Evolutionary conservation across 805 yeast species (phyloP).

Genomic region (Myxozyma vanderwaltii): DNA sequence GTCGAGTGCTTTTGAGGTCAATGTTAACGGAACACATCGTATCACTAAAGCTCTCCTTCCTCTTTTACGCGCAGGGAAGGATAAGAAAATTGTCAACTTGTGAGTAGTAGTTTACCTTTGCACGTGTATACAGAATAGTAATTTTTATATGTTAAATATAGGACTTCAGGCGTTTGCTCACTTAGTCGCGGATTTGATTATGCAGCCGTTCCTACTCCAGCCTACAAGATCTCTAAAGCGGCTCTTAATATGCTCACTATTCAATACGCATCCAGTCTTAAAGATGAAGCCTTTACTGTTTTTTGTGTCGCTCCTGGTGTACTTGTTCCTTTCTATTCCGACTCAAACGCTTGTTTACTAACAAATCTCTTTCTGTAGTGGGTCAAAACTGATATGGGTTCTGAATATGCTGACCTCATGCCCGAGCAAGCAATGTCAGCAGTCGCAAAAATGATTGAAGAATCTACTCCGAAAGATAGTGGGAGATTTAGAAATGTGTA

Average conservation of each 20-base stretch:
- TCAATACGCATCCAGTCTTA: neutral
- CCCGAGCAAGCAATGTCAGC: neutral
- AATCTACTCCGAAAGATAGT: neutral
- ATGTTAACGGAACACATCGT: neutral
- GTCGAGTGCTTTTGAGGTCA: neutral
- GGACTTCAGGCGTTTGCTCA: neutral
- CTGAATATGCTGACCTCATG: neutral
- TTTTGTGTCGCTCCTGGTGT: neutral
- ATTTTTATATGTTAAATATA: too few species aligned
- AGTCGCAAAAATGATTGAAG: neutral
- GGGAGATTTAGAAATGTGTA: neutral
- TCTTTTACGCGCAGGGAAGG: neutral
- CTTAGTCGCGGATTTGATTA: neutral
- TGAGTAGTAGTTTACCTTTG: neutral
- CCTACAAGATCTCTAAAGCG: neutral
- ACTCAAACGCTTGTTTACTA: neutral
- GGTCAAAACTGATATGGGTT: neutral
- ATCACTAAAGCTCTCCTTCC: slow-evolving; percentile 4
- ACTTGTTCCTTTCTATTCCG: neutral
- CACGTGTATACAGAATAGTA: neutral
- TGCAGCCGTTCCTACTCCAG: neutral
- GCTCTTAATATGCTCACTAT: slow-evolving; percentile 1
- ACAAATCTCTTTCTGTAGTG: neutral
- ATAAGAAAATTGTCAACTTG: neutral
- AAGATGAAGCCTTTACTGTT: neutral